Evolutionary conservation across 768 basidiomycete species (phyloP), one percentile per base, ranked within the genome.

Genomic region (Kwoniella dendrophila): DNA sequence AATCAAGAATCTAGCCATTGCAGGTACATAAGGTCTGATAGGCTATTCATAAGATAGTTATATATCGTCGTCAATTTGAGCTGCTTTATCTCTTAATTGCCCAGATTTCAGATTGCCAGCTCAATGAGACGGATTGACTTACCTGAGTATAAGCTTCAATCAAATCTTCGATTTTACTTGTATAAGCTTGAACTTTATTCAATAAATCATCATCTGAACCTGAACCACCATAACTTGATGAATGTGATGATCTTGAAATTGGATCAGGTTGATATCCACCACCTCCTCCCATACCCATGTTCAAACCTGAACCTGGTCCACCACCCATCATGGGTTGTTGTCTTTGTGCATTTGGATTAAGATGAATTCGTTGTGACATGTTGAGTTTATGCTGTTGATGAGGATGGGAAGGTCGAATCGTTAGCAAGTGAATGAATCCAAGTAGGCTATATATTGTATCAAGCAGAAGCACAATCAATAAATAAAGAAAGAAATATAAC

Each of bases 1-100:
- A 79, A 98, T 98, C 62, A 99, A 80, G 81, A 97, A 98, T 71
- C 96, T 86, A 61, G 93, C 95, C 79, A 97, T 87, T 56, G 91
- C 88, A 41, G 96, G 96, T 72, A 99, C 84, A 79, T 94, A 87
- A 55, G 96, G 96, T 78, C 88, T 88, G 80, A 98, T 83, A 20
- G 96, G 96, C 76, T 96, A 89, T 16, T 16, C 27, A 32, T 2
- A 33, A 12, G 22, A 26, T 26, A 27, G 34, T 26, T 18, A 18
- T 41, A n/a, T n/a, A n/a, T n/a, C n/a, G n/a, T n/a, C n/a, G n/a
- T n/a, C n/a, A n/a, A n/a, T n/a, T n/a, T n/a, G n/a, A 41, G 36
- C 33, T 38, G n/a, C 30, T 14, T 36, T n/a, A n/a, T n/a, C n/a
- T n/a, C n/a, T n/a, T n/a, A n/a, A n/a, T n/a, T n/a, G n/a, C n/a